phyloP scores from a whole-genome alignment of 495 filamentous ascomycete genomes.

The Hypoxylon lienhwacheense region DNA sequence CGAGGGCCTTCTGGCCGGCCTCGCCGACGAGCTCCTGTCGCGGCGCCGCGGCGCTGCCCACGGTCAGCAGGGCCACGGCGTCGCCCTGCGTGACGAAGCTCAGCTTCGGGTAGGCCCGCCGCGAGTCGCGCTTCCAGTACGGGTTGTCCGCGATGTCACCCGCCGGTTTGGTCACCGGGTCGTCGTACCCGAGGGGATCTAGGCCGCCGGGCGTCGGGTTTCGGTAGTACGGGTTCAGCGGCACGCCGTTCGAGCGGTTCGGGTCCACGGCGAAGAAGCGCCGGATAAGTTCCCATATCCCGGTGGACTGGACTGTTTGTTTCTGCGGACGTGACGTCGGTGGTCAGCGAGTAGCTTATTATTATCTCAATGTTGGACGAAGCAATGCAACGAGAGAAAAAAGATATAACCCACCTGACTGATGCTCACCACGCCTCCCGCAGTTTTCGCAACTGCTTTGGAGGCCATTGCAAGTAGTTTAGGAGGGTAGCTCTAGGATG shows the following conservation, averaged over 20 bases:
- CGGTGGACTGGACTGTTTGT: slow-evolving; percentile 92
- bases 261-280: slow-evolving; percentile 78
- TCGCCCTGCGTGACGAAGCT: slow-evolving; percentile 82
- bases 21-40: slow-evolving; percentile 85
- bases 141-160: slow-evolving; percentile 95
- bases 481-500: slow-evolving; percentile 15
- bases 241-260: slow-evolving; percentile 85
- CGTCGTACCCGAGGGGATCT: slow-evolving; percentile 77
- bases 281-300: slow-evolving; percentile 86
- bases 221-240: slow-evolving; percentile 90
- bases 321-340: slow-evolving; percentile 64
- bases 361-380: no score
- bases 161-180: slow-evolving; percentile 88
- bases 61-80: slow-evolving; percentile 78
- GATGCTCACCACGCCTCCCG: slow-evolving; percentile 50
- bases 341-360: neutral
- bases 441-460: slow-evolving; percentile 55
- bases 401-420: slow-evolving; percentile 42
- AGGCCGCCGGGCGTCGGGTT: slow-evolving; percentile 80
- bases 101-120: slow-evolving; percentile 81
- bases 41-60: slow-evolving; percentile 79
- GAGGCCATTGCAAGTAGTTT: slow-evolving; percentile 54
- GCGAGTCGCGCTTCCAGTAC: slow-evolving; percentile 94
- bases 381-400: neutral
- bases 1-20: slow-evolving; percentile 76